Percentiles rank a stretch among this genome's conserved stretches.
Conservation (phyloP, 345 rosid genomes). For the Geranium rotundifolium region DNA sequence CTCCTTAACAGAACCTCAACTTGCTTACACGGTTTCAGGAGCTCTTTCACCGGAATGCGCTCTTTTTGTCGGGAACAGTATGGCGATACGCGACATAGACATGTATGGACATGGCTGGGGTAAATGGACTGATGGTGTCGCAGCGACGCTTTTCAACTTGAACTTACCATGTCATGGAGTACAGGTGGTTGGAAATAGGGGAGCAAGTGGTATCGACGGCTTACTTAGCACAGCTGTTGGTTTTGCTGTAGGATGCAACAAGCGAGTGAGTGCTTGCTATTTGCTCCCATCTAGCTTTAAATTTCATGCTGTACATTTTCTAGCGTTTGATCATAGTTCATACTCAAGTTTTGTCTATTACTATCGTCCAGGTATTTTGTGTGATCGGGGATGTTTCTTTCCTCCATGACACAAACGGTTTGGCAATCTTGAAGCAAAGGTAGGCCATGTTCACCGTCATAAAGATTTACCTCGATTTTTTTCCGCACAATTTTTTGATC, state of each 20-base stretch:
- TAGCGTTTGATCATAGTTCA: not conserved
- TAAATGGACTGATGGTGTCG: constrained; percentile 15
- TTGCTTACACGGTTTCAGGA: constrained; percentile 52
- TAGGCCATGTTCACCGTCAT: constrained; percentile 10
- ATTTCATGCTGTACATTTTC: no score
- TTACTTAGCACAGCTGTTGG: constrained; percentile 88
- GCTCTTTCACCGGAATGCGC: constrained; percentile 53
- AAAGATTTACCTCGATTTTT: constrained; percentile 1
- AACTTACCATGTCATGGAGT: constrained; percentile 46
- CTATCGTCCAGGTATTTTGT: constrained; percentile 49
- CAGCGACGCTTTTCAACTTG: constrained; percentile 30
- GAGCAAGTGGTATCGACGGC: constrained; percentile 99
- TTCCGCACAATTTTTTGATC: constrained; percentile 1
- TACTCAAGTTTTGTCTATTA: not conserved
- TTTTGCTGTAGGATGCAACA: constrained; percentile 82
- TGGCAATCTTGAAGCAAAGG: constrained; percentile 75
- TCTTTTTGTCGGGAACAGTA: constrained; percentile 87
- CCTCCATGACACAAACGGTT: constrained; percentile 95
- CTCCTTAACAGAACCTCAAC: constrained; percentile 72
- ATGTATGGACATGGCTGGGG: constrained; percentile 61
- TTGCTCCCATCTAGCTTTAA: not conserved
- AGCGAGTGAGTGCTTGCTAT: constrained; percentile 36
- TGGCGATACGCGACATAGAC: constrained; percentile 86
- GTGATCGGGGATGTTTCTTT: constrained; percentile 84
- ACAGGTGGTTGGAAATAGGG: constrained; percentile 82